Base-by-base conservation (phyloP, 495 filamentous ascomycete species). In the Aspergillus taichungensis region DNA sequence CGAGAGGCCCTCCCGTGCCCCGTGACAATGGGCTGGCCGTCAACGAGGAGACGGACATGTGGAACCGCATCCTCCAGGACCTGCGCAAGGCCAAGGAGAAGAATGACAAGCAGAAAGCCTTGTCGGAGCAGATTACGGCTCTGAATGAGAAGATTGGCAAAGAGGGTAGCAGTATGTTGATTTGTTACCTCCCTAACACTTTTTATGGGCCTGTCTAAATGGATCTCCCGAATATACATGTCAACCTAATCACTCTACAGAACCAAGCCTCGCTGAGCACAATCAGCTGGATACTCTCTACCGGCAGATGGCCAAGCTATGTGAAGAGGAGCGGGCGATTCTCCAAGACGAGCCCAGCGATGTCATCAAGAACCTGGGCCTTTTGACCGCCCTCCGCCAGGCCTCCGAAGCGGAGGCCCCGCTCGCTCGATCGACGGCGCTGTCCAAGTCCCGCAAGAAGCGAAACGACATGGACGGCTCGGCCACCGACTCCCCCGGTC, bases 381-480 rank as follows among this genome's bases (percentile, higher is more conserved):
- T 86, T 48, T 71, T 87, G 13, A 72, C 71, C 27, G 83, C 77
- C 12, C 69, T 87, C 8, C 64, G 68, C 28, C 68, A 70, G 42
- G 75, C 80, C 35, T 76, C 72, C 37, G 81, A 82, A 52, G 66
- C 70, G 18, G 79, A 82, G 39, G 72, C 72, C 0, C 69, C 74
- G n/a, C 63, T 64, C 8, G 66, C 68, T 38, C 66, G 73, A 51
- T 61, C 65, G 8, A 52, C 56, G 14, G 56, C 67, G n/a, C 54
- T 73, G 31, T 59, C 66, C 35, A 76, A 76, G 43, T 73, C 75
- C 27, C 76, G 80, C 14, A 80, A 79, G 40, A 83, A 85, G 42
- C 72, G 83, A 44, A 78, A 80, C 54, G 85, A 88, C 12, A 77
- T 82, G 49, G 83, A 88, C 54, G 78, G 78, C 18, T 73, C 79